These are phyloP conservation scores for Leucosporidium yakuticum DNA, from an alignment of 768 basidiomycete species.

Conservation along the genomic window DNA sequence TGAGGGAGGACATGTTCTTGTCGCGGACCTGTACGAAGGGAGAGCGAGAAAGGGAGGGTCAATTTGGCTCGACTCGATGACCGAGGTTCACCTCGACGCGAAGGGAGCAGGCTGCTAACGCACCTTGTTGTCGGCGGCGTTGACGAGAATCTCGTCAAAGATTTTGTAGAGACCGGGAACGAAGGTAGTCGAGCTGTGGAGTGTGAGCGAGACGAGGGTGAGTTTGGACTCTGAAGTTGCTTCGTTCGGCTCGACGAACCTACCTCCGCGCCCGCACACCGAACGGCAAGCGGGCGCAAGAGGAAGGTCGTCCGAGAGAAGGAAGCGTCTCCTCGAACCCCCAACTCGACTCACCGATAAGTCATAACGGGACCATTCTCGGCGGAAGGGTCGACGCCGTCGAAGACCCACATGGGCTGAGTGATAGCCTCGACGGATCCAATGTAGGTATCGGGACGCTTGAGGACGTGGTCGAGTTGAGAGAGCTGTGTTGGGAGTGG, in stretches of 20 bases:
- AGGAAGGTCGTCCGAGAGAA: neutral
- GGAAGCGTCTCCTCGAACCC: conserved; percentile 35
- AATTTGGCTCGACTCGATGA: neutral
- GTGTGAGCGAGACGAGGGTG: no score
- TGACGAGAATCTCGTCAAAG: conserved; percentile 96
- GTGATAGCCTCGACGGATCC: conserved; percentile 86
- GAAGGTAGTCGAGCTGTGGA: conserved; percentile 54
- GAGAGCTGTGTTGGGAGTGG: conserved; percentile 56
- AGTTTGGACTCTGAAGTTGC: no score
- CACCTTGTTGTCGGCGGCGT: conserved; percentile 99
- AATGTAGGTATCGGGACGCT: conserved; percentile 90
- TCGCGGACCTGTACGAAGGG: conserved; percentile 72
- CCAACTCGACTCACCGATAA: conserved; percentile 51
- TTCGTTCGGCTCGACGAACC: no score
- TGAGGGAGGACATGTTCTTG: conserved; percentile 76
- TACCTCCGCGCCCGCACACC: no score
- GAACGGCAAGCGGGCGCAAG: neutral
- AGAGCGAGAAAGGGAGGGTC: neutral
- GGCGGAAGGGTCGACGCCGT: conserved; percentile 52
- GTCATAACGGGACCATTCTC: conserved; percentile 51
- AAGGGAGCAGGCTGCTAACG: conserved; percentile 25
- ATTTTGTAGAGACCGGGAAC: conserved; percentile 99
- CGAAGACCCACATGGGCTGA: conserved; percentile 89
- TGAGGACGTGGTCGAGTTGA: conserved; percentile 88
- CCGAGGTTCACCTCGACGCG: neutral